Base-by-base conservation (phyloP, 1,284 basidiomycete genomes). In the Taiwanofungus camphoratus region DNA sequence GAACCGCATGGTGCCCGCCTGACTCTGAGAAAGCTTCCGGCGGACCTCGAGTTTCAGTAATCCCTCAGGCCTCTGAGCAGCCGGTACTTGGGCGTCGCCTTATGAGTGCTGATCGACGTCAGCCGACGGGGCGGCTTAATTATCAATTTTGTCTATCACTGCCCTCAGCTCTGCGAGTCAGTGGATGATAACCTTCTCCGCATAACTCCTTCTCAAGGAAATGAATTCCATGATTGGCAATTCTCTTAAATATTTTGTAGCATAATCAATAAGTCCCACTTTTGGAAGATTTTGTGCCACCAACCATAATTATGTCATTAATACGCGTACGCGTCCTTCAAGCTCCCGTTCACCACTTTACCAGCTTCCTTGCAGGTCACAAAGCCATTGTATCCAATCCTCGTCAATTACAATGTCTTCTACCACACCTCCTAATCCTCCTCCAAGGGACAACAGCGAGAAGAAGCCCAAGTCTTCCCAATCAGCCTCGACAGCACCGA, bases 341-440 rank as follows among this genome's bases (percentile, higher is more conserved):
- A 22, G 16, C 16, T 7, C n/a, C 32, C 7, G 15, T 7, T 34
- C 16, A 9, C 32, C 18, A 34, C 32, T n/a, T n/a, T n/a, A n/a
- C n/a, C n/a, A n/a, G n/a, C n/a, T n/a, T n/a, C n/a, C n/a, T n/a
- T n/a, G n/a, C n/a, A n/a, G n/a, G n/a, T n/a, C n/a, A n/a, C n/a
- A n/a, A n/a, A n/a, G n/a, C n/a, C 26, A 27, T 13, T 13, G 26
- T 27, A 13, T 13, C 26, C 26, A 27, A 29, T 42, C 38, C 3
- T 36, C 41, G 18, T 44, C 50, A 22, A 23, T 45, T 56, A 57
- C 57, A 50, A 87, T 87, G 84, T 82, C 83, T 43, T 78, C 84
- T 21, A 60, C 71, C 49, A 74, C 73, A 37, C 82, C 81, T 23
- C 78, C 74, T 4, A 63, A 63, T 48, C 75, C 71, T 12, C 76